These are phyloP conservation scores for Haematococcus sp. DNA, from an alignment of 139 green algal genomes.

Conservation along the genomic window DNA sequence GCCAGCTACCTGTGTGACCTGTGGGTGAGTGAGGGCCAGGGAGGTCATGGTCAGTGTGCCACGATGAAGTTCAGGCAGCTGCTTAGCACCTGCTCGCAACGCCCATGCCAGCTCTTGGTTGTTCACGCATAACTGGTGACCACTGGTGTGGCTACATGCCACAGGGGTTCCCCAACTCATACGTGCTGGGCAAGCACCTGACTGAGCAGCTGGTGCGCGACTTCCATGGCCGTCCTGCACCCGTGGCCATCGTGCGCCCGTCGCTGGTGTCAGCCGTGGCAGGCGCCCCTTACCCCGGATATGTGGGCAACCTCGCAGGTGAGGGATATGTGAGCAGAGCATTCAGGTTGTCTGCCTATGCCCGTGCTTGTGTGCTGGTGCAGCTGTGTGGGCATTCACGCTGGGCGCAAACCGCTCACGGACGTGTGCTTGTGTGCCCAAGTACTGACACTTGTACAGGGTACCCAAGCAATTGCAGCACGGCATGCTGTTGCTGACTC, in stretches of 20 bases:
- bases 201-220: conserved; percentile 57
- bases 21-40: not conserved
- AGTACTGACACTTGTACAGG: not conserved
- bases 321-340: not conserved
- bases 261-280: conserved; percentile 44
- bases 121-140: too few species aligned
- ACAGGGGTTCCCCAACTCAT: conserved; percentile 9
- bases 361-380: too few species aligned
- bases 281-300: conserved; percentile 45
- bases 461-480: too few species aligned
- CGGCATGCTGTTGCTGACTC: too few species aligned
- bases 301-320: conserved; percentile 55
- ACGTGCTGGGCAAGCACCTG: conserved; percentile 41
- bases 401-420: too few species aligned
- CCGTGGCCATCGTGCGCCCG: conserved; percentile 45
- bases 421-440: not conserved
- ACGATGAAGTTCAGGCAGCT: too few species aligned
- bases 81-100: too few species aligned
- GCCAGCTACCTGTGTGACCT: not conserved
- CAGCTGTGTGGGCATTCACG: too few species aligned
- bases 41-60: too few species aligned
- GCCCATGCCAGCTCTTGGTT: too few species aligned
- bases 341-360: too few species aligned
- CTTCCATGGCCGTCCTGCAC: conserved; percentile 4
- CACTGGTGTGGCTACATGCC: too few species aligned